Evolutionary conservation across 1,284 basidiomycete species (phyloP), one percentile per base, ranked within the genome.

Genomic region (Boletellus dicymbophilus): DNA sequence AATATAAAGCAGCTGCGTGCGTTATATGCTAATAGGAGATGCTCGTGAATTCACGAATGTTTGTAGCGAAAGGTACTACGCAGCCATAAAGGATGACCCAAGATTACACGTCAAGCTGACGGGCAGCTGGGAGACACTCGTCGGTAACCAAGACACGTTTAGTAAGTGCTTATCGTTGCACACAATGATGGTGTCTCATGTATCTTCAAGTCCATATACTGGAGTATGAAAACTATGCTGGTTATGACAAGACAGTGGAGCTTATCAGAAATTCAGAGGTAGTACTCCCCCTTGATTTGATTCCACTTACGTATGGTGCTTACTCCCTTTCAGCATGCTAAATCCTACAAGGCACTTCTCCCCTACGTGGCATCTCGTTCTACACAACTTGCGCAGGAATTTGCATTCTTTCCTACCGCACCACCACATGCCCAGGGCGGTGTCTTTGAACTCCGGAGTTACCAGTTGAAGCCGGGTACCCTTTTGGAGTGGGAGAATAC

Each of bases 401-500:
- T 98, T 71, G 91, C 91, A 1, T 95, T 97, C 74, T 85, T 94
- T 68, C 92, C 93, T 3, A 93, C 93, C 4, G 82, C 89, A 15
- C 93, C 94, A 26, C 93, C 93, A 3, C 88, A 81, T 58, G 77
- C 84, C 20, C 81, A 89, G 62, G 94, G 95, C 16, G 95, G 95
- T 8, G 77, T 98, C 44, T 98, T 95, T 65, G 95, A 98, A 71
- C 74, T 98, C 63, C 80, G 95, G 58, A 85, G 82, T 38, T 98
- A 98, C 71, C 83, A 88, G 62, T 68, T 91, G 49, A 82, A 83
- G 58, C 91, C 95, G 2, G 95, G 95, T 15, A 85, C 85, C 11
- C 74, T 98, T 46, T 72, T 98, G 47, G 93, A 97, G 64, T 98
- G 95, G 95, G 95, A 98, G 66, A 78, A 82, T 49, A 80, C 92